Conservation (phyloP, 768 basidiomycete species). For the Rhizopogon vesiculosus region DNA sequence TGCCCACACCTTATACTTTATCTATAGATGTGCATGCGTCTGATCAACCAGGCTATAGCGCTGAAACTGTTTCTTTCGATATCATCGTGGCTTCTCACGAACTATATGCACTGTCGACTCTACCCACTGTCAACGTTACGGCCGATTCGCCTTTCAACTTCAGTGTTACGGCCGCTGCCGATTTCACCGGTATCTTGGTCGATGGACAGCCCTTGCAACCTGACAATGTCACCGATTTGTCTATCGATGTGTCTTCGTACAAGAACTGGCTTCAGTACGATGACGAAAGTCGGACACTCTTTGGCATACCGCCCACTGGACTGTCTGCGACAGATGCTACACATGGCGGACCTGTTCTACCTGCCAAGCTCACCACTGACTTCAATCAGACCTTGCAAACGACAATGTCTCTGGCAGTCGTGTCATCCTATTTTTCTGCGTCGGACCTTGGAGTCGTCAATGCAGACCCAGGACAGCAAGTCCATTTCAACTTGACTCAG, state of each 20-base stretch:
- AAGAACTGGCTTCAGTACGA: conserved; percentile 62
- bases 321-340: conserved; percentile 20
- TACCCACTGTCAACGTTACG: conserved; percentile 72
- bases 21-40: conserved; percentile 62
- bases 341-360: conserved; percentile 38
- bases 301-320: conserved; percentile 56
- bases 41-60: conserved; percentile 69
- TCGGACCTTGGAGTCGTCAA: conserved; percentile 53
- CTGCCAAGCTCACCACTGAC: conserved; percentile 54
- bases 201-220: conserved; percentile 57
- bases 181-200: conserved; percentile 60
- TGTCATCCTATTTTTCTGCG: conserved; percentile 68
- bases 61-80: conserved; percentile 54
- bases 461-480: conserved; percentile 42
- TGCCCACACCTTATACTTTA: conserved; percentile 37
- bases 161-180: conserved; percentile 45
- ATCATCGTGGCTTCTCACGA: conserved; percentile 68
- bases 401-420: conserved; percentile 59
- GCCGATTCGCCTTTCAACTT: conserved; percentile 48
- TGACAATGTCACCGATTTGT: conserved; percentile 50
- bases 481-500: conserved; percentile 49
- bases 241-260: conserved; percentile 55
- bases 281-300: conserved; percentile 45
- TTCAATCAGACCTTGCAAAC: conserved; percentile 68
- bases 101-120: conserved; percentile 42